Conservation (phyloP, 2,329 filamentous ascomycete genomes). For the Stenocarpella maydis region DNA sequence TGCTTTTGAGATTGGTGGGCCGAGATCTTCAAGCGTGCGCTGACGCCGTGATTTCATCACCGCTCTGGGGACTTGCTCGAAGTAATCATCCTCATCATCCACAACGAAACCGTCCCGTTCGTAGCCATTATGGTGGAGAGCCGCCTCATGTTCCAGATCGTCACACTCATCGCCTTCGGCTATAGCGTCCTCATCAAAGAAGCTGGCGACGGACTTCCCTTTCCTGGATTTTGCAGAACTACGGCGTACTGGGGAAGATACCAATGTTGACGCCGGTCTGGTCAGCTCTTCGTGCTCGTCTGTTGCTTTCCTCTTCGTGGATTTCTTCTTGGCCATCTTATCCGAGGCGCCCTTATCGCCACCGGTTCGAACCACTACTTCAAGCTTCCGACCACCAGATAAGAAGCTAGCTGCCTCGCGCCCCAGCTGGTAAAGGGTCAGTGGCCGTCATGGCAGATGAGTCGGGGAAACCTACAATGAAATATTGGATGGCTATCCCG, state of each 20-base stretch:
- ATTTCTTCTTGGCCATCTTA: slow-evolving; percentile 47
- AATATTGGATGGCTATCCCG: slow-evolving; percentile 79
- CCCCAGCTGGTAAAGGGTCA: slow-evolving; percentile 22
- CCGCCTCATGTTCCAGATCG: slow-evolving; percentile 46
- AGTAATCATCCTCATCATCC: slow-evolving; percentile 53
- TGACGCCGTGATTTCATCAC: slow-evolving; percentile 45
- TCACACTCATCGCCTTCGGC: slow-evolving; percentile 49
- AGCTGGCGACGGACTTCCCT: slow-evolving; percentile 41
- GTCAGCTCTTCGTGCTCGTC: slow-evolving; percentile 39
- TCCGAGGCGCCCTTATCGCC: slow-evolving; percentile 44
- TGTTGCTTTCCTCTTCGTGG: slow-evolving; percentile 40
- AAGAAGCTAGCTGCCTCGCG: slow-evolving; percentile 48
- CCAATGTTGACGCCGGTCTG: slow-evolving; percentile 51
- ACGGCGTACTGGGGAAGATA: slow-evolving; percentile 61
- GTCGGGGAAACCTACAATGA: slow-evolving; percentile 62
- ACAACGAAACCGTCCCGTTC: slow-evolving; percentile 52
- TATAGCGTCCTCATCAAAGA: slow-evolving; percentile 37
- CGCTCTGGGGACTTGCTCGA: slow-evolving; percentile 51
- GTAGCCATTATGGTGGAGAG: slow-evolving; percentile 53
- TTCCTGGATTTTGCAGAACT: slow-evolving; percentile 44
- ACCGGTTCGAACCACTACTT: slow-evolving; percentile 49
- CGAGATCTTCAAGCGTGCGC: slow-evolving; percentile 52
- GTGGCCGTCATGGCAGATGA: neutral
- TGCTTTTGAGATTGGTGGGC: slow-evolving; percentile 67
- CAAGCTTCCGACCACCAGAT: slow-evolving; percentile 53